Percentiles rank a stretch among this genome's conserved stretches.
Evolutionary conservation across 768 basidiomycete genomes (phyloP).

Genomic region (Inosperma sp.): DNA sequence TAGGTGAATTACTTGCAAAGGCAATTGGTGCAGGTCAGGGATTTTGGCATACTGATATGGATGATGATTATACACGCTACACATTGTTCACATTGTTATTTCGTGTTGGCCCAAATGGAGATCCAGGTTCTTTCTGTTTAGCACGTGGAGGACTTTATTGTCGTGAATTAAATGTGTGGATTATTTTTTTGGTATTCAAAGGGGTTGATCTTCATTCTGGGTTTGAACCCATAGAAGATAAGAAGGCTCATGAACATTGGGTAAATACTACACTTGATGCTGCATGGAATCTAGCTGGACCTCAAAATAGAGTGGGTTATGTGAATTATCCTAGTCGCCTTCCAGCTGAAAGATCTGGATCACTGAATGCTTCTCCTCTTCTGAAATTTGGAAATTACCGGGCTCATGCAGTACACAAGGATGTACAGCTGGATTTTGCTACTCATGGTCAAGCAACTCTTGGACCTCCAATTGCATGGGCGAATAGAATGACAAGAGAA

Average conservation of each 20-base stretch:
- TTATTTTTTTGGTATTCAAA: slow-evolving; percentile 3
- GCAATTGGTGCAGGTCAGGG: not conserved
- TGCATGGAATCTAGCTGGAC: not conserved
- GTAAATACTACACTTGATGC: not conserved
- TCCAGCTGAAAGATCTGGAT: not conserved
- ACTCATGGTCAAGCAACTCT: not conserved
- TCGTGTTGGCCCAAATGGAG: not conserved
- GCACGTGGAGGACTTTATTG: not conserved
- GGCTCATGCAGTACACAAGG: not conserved
- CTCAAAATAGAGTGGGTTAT: not conserved
- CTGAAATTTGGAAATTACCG: not conserved
- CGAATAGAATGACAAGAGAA: not conserved
- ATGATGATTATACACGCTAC: not conserved
- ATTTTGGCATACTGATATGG: not conserved
- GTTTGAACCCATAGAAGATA: not conserved
- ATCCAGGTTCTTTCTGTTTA: slow-evolving; percentile 1
- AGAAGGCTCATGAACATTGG: not conserved
- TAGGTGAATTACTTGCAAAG: not conserved
- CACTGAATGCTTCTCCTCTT: not conserved
- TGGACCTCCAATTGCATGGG: not conserved
- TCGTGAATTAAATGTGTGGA: not conserved
- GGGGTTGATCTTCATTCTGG: not conserved
- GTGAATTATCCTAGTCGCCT: not conserved
- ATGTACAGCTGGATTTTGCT: not conserved
- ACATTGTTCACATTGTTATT: slow-evolving; percentile 1